A percentile compares a stretch with the other conserved stretches of the same genome.
These are phyloP conservation scores for Anacardium occidentale DNA, from an alignment of 345 rosid species.

Conservation along the genomic window DNA sequence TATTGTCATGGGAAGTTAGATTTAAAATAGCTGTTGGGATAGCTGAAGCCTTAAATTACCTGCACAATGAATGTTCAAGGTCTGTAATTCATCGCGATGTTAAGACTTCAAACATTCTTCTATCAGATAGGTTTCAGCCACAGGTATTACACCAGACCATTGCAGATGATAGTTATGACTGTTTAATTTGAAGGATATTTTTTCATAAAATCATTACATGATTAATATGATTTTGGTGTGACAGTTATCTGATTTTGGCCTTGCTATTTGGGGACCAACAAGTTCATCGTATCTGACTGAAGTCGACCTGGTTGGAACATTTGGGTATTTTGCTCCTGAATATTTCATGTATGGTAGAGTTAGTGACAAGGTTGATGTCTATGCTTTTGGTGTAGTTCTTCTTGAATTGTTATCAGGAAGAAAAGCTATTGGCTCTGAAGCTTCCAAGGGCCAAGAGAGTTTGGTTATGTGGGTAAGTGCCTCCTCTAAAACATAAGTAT, in stretches of 20 bases:
- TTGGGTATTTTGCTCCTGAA: conserved; percentile 97
- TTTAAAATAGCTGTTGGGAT: conserved; percentile 57
- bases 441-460: conserved; percentile 66
- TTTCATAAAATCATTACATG: background rate
- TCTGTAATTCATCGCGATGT: conserved; percentile 92
- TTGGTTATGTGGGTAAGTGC: conserved; percentile 91
- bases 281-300: conserved; percentile 53
- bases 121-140: conserved; percentile 65
- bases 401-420: conserved; percentile 88
- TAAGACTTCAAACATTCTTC: conserved; percentile 90
- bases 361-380: conserved; percentile 87
- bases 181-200: background rate
- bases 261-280: conserved; percentile 82
- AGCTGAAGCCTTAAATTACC: conserved; percentile 71
- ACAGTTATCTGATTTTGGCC: conserved; percentile 90
- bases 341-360: conserved; percentile 95
- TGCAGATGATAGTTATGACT: background rate
- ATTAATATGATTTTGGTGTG: conserved; percentile 13
- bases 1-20: conserved; percentile 64
- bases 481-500: background rate
- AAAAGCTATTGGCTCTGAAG: conserved; percentile 58
- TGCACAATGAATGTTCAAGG: conserved; percentile 61
- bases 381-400: conserved; percentile 87
- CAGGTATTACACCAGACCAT: conserved; percentile 45
- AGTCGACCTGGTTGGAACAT: conserved; percentile 80